Percentiles rank a stretch among this genome's conserved stretches.
Evolutionary conservation across 768 basidiomycete species (phyloP).

Genomic region (Mrakia frigida): DNA sequence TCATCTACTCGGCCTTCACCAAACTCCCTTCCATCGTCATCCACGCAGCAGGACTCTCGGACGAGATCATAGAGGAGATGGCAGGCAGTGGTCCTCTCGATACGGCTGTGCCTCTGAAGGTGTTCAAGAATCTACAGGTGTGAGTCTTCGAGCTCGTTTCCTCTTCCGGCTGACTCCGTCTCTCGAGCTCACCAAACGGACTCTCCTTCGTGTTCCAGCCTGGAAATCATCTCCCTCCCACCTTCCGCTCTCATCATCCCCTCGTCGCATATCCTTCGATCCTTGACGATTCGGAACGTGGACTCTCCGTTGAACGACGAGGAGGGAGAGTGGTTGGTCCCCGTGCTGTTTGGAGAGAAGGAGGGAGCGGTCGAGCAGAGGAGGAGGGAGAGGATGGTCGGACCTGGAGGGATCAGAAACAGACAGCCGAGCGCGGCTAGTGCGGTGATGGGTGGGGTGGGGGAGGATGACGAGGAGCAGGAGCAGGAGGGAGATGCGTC

Average conservation of each 20-base stretch:
- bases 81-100: slow-evolving; percentile 51
- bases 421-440: slow-evolving; percentile 18
- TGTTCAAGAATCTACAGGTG: slow-evolving; percentile 72
- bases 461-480: slow-evolving; percentile 26
- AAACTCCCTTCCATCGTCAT: slow-evolving; percentile 75
- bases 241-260: slow-evolving; percentile 25
- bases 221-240: slow-evolving; percentile 26
- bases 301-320: slow-evolving; percentile 27
- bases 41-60: slow-evolving; percentile 36
- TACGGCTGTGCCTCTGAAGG: slow-evolving; percentile 71
- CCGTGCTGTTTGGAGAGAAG: slow-evolving; percentile 16
- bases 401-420: not conserved
- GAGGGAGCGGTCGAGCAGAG: slow-evolving; percentile 4
- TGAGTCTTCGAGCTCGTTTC: not conserved
- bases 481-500: not conserved
- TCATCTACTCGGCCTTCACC: slow-evolving; percentile 83
- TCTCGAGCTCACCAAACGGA: not conserved
- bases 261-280: slow-evolving; percentile 27
- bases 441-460: slow-evolving; percentile 4
- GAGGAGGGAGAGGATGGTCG: not conserved
- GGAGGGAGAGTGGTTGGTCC: slow-evolving; percentile 29
- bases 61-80: slow-evolving; percentile 29
- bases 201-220: not conserved
- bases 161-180: not conserved
- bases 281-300: slow-evolving; percentile 21